These are phyloP conservation scores for Erucastrum elatum DNA, from an alignment of 345 rosid genomes.

Conservation along the genomic window DNA sequence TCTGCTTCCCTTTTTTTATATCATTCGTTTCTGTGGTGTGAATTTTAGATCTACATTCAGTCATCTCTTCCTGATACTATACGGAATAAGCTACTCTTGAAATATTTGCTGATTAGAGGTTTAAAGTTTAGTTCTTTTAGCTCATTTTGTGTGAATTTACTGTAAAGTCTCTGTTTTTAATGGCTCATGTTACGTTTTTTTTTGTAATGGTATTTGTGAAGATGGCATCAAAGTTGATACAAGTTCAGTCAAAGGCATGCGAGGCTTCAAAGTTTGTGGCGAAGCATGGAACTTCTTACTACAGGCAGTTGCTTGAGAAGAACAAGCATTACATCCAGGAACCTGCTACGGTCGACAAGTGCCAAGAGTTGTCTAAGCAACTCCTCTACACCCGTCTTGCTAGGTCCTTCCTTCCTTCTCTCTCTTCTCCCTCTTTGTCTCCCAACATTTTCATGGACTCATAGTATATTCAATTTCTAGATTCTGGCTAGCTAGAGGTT, in stretches of 20 bases:
- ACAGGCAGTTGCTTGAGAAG: conserved; percentile 75
- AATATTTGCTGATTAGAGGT: background rate
- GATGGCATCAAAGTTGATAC: conserved; percentile 67
- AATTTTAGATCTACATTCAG: conserved; percentile 18
- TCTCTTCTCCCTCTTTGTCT: background rate
- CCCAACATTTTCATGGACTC: background rate
- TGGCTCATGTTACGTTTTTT: no score
- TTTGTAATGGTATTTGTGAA: background rate
- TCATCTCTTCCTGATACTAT: conserved; percentile 15
- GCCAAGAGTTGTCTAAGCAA: conserved; percentile 68
- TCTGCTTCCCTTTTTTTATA: background rate
- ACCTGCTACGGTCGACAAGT: conserved; percentile 75
- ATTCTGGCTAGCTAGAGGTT: no score
- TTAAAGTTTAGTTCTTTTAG: background rate
- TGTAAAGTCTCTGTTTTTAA: background rate
- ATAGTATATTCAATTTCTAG: no score
- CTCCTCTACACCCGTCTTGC: conserved; percentile 86
- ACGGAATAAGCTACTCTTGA: background rate
- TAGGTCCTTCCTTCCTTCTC: conserved; percentile 48
- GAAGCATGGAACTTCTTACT: conserved; percentile 70
- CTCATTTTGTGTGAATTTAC: conserved; percentile 14
- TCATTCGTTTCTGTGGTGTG: background rate
- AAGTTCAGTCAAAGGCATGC: conserved; percentile 67
- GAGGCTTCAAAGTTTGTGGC: conserved; percentile 68
- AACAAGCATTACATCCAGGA: conserved; percentile 81